Percentiles rank a stretch among this genome's conserved stretches.
Conservation (phyloP, 495 filamentous ascomycete genomes). For the Penicillium atrosanguineum region DNA sequence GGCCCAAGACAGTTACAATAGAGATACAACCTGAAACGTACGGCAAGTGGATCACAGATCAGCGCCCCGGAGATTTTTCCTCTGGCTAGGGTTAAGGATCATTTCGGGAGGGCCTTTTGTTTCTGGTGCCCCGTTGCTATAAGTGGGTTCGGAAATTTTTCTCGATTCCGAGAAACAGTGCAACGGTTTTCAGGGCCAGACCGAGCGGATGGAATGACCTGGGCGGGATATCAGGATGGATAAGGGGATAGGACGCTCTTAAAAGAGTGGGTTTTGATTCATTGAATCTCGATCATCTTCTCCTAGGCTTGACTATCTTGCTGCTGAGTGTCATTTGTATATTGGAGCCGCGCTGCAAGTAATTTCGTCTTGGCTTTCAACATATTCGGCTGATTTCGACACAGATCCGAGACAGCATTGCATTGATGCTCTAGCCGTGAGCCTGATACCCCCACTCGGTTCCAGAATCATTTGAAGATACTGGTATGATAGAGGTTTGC, state of each 20-base stretch:
- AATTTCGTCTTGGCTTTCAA: background rate
- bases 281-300: background rate
- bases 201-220: conserved; percentile 10
- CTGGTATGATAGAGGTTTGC: background rate
- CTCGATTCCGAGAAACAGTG: conserved; percentile 2
- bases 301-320: background rate
- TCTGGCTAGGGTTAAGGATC: conserved; percentile 23
- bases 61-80: conserved; percentile 15
- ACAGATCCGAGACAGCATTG: conserved; percentile 28
- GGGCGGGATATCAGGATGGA: conserved; percentile 11
- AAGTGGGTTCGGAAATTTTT: background rate
- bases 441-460: background rate
- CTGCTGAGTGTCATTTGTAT: background rate
- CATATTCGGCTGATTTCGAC: conserved; percentile 6
- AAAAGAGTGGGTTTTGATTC: background rate
- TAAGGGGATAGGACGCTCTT: conserved; percentile 1
- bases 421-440: conserved; percentile 17
- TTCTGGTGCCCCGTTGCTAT: background rate
- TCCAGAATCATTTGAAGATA: background rate
- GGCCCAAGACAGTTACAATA: conserved; percentile 18
- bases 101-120: conserved; percentile 17
- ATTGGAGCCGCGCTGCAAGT: background rate
- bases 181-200: conserved; percentile 3
- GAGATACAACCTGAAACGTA: conserved; percentile 22
- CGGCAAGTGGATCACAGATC: conserved; percentile 22